Conservation (phyloP, 192 early-diverging fungal genomes). For the Coemansia sp. region DNA sequence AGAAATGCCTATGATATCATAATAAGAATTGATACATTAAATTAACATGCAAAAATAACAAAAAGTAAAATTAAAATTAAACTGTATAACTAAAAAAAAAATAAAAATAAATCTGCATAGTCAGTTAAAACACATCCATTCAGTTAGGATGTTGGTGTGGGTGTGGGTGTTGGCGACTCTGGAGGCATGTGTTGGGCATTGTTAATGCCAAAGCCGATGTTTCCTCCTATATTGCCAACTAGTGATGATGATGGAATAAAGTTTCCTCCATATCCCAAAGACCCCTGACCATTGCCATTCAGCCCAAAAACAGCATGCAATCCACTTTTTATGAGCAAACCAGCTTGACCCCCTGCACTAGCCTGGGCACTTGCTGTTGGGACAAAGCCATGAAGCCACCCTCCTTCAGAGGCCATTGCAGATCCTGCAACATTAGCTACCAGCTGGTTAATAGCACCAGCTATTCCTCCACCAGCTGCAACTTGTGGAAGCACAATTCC, state of each 20-base stretch:
- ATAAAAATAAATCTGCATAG: background rate
- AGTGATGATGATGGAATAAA: conserved; percentile 8
- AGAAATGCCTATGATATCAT: too few species aligned
- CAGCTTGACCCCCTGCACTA: conserved; percentile 10
- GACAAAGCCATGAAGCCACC: conserved; percentile 9
- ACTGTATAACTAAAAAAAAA: background rate
- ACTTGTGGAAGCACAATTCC: conserved; percentile 5
- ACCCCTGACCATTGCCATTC: background rate
- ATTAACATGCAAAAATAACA: too few species aligned
- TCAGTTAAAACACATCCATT: too few species aligned
- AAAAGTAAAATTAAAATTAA: background rate
- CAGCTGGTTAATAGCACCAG: conserved; percentile 7
- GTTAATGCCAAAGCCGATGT: conserved; percentile 8
- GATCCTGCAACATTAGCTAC: conserved; percentile 8
- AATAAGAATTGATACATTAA: too few species aligned
- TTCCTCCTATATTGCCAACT: conserved; percentile 1
- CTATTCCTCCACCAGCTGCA: conserved; percentile 7
- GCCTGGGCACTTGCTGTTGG: background rate
- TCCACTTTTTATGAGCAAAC: conserved; percentile 2
- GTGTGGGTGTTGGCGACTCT: background rate
- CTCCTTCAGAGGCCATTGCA: conserved; percentile 5
- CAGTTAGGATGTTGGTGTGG: background rate
- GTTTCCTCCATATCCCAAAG: conserved; percentile 4
- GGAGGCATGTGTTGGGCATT: conserved; percentile 5
- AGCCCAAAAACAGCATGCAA: conserved; percentile 4